Evolutionary conservation across 768 basidiomycete species (phyloP), one percentile per base, ranked within the genome.

Genomic region (Hypsizygus marmoreus): DNA sequence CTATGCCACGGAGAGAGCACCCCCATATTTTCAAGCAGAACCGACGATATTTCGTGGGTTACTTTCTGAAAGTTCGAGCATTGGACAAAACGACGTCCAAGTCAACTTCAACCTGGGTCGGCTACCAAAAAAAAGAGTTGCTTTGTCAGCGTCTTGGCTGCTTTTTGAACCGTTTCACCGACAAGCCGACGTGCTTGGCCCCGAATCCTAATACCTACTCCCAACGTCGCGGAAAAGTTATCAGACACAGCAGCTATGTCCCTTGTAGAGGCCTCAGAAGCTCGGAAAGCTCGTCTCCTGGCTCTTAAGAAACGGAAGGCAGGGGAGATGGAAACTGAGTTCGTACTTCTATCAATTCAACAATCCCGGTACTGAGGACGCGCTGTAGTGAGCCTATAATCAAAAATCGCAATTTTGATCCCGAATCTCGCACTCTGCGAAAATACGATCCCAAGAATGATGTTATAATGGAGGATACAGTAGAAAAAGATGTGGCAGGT

Each of bases 331-430:
- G 56, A 50, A 28, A 71, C 69, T 26, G 75, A 66, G 82, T 76
- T 47, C 45, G 60, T 63, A n/a, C n/a, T n/a, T 33, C 17, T n/a
- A 33, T 6, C 10, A 26, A 22, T 38, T 22, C 16, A 23, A 20
- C 22, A 25, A 22, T 24, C 12, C 5, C 19, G 6, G 31, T 13
- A 41, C 4, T 22, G 22, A 38, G 29, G 14, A 28, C 30, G 20
- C 29, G 33, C 22, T 39, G 56, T 23, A 58, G 68, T 33, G 76
- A 75, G 53, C 71, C 81, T 10, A 59, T 84, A 40, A 69, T 91
- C 24, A 80, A 81, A 55, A 80, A 70, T 53, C 82, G 95, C 26
- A 95, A 95, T 59, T 98, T 89, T 64, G 95, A 98, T 67, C 92
- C 93, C 2, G 83, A 84, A 54, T 89, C 91, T 22, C 82, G 88